These are phyloP conservation scores for Soucietia sequanensis DNA, from an alignment of 805 yeast genomes.

Conservation along the genomic window DNA sequence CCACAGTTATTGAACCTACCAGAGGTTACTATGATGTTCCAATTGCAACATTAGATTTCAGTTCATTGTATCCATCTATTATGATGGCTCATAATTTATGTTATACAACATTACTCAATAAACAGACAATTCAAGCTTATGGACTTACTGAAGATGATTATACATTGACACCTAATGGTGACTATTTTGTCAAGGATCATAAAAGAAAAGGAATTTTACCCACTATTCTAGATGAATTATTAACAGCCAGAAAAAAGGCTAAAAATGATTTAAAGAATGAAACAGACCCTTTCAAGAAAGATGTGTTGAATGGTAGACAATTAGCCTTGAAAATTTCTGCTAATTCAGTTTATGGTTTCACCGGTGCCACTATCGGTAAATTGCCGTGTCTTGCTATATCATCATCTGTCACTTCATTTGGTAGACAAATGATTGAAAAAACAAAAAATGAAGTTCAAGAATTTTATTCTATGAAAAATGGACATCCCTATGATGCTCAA, in stretches of 20 bases:
- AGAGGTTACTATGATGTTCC: conserved; percentile 97
- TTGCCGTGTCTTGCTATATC: conserved; percentile 96
- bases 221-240: conserved; percentile 82
- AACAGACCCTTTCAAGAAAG: conserved; percentile 89
- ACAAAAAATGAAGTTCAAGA: conserved; percentile 86
- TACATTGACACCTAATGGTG: conserved; percentile 87
- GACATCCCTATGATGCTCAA: conserved; percentile 77
- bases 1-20: conserved; percentile 95
- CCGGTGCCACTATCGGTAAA: conserved; percentile 98
- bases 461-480: conserved; percentile 75
- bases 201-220: conserved; percentile 86
- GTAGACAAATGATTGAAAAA: conserved; percentile 93
- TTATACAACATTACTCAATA: conserved; percentile 82
- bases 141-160: conserved; percentile 72
- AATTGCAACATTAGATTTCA: conserved; percentile 96
- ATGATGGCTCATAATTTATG: conserved; percentile 99
- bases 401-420: conserved; percentile 92
- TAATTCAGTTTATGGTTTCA: conserved; percentile 97
- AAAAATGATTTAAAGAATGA: conserved; percentile 88
- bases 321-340: conserved; percentile 95
- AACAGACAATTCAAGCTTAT: conserved; percentile 63
- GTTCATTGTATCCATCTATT: conserved; percentile 94
- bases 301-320: conserved; percentile 96
- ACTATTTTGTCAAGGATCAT: conserved; percentile 72
- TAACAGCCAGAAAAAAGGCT: conserved; percentile 90